Evolutionary conservation across 2,329 filamentous ascomycete species (phyloP).

Genomic region (Parastagonospora avenae): DNA sequence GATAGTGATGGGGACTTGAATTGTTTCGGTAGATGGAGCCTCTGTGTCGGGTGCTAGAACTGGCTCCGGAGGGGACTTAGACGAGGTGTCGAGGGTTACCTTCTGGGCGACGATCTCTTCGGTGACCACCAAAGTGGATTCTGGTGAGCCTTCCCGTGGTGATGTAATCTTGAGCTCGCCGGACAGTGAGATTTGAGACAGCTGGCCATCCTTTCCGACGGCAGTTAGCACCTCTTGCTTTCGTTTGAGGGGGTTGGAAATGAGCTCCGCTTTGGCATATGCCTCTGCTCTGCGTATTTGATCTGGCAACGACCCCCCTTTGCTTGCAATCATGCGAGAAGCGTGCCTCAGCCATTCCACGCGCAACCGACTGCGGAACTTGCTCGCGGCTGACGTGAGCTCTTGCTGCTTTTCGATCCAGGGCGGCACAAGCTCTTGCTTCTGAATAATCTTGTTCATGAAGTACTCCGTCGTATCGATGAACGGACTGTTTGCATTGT

Average conservation of each 20-base stretch:
- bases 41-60: background rate
- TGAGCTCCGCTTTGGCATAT: slow-evolving; percentile 75
- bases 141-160: slow-evolving; percentile 5
- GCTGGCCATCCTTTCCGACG: slow-evolving; percentile 51
- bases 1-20: slow-evolving; percentile 15
- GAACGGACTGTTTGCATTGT: slow-evolving; percentile 83
- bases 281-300: slow-evolving; percentile 74
- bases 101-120: slow-evolving; percentile 35
- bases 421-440: slow-evolving; percentile 91
- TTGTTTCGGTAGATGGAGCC: slow-evolving; percentile 16
- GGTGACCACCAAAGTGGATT: slow-evolving; percentile 20
- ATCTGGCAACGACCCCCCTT: slow-evolving; percentile 73
- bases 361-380: slow-evolving; percentile 76
- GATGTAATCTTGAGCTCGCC: slow-evolving; percentile 48
- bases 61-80: slow-evolving; percentile 5
- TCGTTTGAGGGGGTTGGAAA: slow-evolving; percentile 62
- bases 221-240: slow-evolving; percentile 53
- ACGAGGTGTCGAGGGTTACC: slow-evolving; percentile 14
- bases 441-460: slow-evolving; percentile 98
- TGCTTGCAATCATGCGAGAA: slow-evolving; percentile 75
- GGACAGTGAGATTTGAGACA: slow-evolving; percentile 55
- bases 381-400: slow-evolving; percentile 68
- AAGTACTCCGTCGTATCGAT: slow-evolving; percentile 97
- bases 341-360: slow-evolving; percentile 86
- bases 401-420: slow-evolving; percentile 99